Base-by-base conservation (phyloP, 1,284 basidiomycete genomes). In the Moniliella sp. region DNA sequence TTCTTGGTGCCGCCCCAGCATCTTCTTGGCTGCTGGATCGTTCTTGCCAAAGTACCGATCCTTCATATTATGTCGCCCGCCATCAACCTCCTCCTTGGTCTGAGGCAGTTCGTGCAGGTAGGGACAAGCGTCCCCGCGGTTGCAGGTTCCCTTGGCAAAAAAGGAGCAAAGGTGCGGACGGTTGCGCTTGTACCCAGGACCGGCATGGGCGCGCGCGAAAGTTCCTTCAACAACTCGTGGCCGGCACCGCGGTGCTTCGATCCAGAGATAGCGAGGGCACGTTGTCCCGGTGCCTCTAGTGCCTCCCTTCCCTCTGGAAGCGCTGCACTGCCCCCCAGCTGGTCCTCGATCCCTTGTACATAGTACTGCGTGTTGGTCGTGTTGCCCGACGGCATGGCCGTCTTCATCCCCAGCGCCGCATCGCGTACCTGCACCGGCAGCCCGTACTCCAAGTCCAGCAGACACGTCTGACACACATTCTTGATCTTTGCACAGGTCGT, bases 401-500 rank as follows among this genome's bases (percentile, higher is more conserved):
- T 78, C 62, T 81, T 72, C 26, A 82, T 57, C 7, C 77, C 82
- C 28, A 99, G 64, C 4, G 91, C 91, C 0, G 86, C 88, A 61
- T 99, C 91, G 37, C 91, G 69, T 10, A 97, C 86, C 68, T 99
- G 91, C 0, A 84, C 86, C 1, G 91, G 91, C 28, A 99, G 65
- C 11, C 82, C 82, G 50, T 84, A 99, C 62, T 94, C 84, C 11
- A 64, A 70, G 60, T 99, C 91, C 19, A 99, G 68, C 16, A 99
- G 67, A 62, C 91, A 97, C 1, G 86, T 94, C 65, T 97, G 91
- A 65, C 91, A 99, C 26, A 91, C 80, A 54, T 97, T 93, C 69
- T 94, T 93, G 50, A 93, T 77, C 67, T 93, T 97, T 23, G 88
- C 81, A 52, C 91, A 97, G 1, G 91, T 94, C 60, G 91, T 84